A percentile compares a stretch with the other conserved stretches of the same genome.
These are phyloP conservation scores for Daldinia grandis DNA, from an alignment of 495 filamentous ascomycete species.

Conservation along the genomic window DNA sequence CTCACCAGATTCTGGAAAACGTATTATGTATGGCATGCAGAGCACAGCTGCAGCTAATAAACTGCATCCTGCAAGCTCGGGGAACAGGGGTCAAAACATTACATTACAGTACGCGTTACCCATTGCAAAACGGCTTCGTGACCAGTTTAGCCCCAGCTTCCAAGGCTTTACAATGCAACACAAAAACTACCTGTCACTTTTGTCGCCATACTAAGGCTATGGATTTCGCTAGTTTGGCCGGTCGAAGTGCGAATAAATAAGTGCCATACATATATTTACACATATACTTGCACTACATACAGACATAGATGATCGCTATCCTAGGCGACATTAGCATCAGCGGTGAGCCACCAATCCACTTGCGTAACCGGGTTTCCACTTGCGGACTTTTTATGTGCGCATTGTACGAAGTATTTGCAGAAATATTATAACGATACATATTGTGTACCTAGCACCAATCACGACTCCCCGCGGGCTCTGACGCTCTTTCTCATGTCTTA, in stretches of 20 bases:
- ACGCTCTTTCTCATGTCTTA: conserved; percentile 25
- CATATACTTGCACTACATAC: conserved; percentile 2
- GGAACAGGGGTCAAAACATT: conserved; percentile 38
- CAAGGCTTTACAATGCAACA: conserved; percentile 32
- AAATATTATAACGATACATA: neutral
- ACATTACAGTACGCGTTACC: conserved; percentile 22
- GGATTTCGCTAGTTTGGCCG: conserved; percentile 23
- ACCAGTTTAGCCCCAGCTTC: conserved; percentile 24
- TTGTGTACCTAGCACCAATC: neutral
- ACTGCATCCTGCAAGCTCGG: conserved; percentile 40
- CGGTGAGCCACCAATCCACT: conserved; percentile 40
- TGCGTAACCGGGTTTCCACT: conserved; percentile 24
- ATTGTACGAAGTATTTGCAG: neutral
- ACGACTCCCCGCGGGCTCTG: neutral
- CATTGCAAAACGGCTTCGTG: conserved; percentile 32
- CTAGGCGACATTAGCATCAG: conserved; percentile 38
- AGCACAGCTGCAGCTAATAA: conserved; percentile 43
- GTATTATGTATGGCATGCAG: conserved; percentile 43
- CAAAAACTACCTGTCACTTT: conserved; percentile 37
- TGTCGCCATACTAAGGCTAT: conserved; percentile 6
- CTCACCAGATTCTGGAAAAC: conserved; percentile 38
- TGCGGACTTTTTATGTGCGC: conserved; percentile 21
- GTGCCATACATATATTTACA: conserved; percentile 4
- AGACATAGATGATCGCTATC: conserved; percentile 36
- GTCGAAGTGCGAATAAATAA: conserved; percentile 22